Base-by-base conservation (phyloP, 257 asterid genomes). In the Knoxia roxburghii region DNA sequence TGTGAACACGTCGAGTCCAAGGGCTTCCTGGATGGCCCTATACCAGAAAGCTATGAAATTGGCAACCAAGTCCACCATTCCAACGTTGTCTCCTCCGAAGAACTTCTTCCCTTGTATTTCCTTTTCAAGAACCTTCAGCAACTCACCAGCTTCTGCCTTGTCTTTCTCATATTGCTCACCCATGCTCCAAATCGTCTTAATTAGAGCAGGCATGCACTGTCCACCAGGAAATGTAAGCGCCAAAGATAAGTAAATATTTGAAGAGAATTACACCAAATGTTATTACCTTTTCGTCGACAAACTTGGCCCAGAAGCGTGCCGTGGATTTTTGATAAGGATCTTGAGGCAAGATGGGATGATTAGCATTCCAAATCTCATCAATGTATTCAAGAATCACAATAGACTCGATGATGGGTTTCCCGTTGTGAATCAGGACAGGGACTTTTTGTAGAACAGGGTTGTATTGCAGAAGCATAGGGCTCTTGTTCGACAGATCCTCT, bases 221-320 rank as follows among this genome's bases (percentile, higher is more conserved):
- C 6, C 41, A 37, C 41, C 4, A 37, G 9, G 6, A 37, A 37
- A 37, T 9, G 9, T 37, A 3, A 37, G 4, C 9, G 9, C 4
- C 41, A 4, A 37, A 37, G 9, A 37, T 9, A 37, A 37, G 9
- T 37, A 37, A 4, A 37, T 3, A 37, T 37, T 37, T 3, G 15
- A 57, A 57, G 10, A 27, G 20, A 15, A 15, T 48, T 14, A 2
- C 2, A 1, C 8, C 30, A 0, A 20, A 48, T 5, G 0, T 8
- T 48, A 0, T 3, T 20, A 83, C 94, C 86, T 84, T 84, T 2
- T 82, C 81, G 5, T 86, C 84, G 0, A 82, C 10, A 69, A 82
- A 82, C 46, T 77, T 80, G 14, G 71, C 80, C 89, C 86, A 86
- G 58, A 86, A 84, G 24, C 85, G 83, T 8, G 81, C 80, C 6